Conservation (phyloP, 148 eudicot species). For the Rhododendron griersonianum region DNA sequence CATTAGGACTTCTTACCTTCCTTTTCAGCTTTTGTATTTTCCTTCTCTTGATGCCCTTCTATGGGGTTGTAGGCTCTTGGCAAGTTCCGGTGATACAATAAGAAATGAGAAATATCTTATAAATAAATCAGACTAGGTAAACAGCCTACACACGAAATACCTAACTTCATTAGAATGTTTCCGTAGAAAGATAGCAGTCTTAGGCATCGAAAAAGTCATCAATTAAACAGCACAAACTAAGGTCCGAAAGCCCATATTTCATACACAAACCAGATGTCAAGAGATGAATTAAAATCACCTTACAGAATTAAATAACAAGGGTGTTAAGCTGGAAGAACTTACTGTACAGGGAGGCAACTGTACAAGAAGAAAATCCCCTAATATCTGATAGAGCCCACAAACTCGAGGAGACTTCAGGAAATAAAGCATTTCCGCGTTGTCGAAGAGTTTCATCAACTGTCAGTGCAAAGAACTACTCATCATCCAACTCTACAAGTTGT, state of each 20-base stretch:
- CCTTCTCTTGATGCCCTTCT: background rate
- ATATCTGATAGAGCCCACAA: constrained; percentile 8
- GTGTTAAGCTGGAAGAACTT: constrained; percentile 13
- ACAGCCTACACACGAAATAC: background rate
- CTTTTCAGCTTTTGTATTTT: background rate
- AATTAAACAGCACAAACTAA: constrained; percentile 5
- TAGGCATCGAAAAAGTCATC: background rate
- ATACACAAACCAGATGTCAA: constrained; percentile 10
- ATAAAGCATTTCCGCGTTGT: background rate
- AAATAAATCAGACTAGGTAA: background rate
- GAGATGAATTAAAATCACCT: constrained; percentile 6
- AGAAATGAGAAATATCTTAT: background rate
- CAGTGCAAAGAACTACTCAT: constrained; percentile 29
- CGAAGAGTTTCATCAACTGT: constrained; percentile 6
- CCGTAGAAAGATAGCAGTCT: background rate
- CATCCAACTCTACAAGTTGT: constrained; percentile 68
- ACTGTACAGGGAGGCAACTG: constrained; percentile 23
- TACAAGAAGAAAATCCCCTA: constrained; percentile 20
- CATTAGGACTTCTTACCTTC: background rate
- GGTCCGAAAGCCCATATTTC: constrained; percentile 10
- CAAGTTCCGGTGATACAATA: background rate
- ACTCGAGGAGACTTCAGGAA: constrained; percentile 8
- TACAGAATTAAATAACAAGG: background rate
- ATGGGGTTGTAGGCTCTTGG: background rate
- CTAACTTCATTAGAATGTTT: background rate